Evolutionary conservation across 768 basidiomycete genomes (phyloP), one percentile per base, ranked within the genome.

Genomic region (Fomitopsis pulvina): DNA sequence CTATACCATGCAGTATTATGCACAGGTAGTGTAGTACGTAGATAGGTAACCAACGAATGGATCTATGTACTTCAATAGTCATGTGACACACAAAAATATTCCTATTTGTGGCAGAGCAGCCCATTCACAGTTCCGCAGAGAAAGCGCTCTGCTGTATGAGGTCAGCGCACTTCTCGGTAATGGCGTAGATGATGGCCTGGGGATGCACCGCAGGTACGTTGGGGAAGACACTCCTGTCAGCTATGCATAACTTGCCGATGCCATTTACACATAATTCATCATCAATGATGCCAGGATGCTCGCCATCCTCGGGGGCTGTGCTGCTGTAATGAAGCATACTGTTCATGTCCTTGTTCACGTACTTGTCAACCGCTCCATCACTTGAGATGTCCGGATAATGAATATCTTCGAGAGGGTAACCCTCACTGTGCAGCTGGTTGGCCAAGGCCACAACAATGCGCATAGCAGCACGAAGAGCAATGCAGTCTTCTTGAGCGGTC

Each of bases 221-320:
- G 0, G 71, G 71, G 41, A 58, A 58, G 0, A 58, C 45, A 22
- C 54, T 52, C 8, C 56, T 41, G 24, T 55, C 53, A 30, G 49
- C 59, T 28, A 71, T 68, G 41, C 75, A 62, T 25, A 79, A 56
- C 50, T 73, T 71, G 29, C 50, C 43, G 10, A 71, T 63, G 18
- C 75, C 75, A 52, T 78, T 68, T 0, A 79, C 75, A 8, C 60
- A 54, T n/a, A 73, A 56, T 30, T 68, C 60, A 28, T 65, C 62
- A 54, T 74, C 71, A 41, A 78, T 72, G 7, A 76, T 75, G 75
- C 27, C 43, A 44, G 53, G 25, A 1, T 26, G 1, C 50, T 47
- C 7, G 47, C 27, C 22, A 44, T 25, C 22, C 29, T 34, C n/a
- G 55, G 53, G 22, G 39, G 59, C 68, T 39, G 69, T 66, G 27